Evolutionary conservation across 768 basidiomycete genomes (phyloP), one percentile per base, ranked within the genome.

Genomic region (Daedaleopsis sinensis): DNA sequence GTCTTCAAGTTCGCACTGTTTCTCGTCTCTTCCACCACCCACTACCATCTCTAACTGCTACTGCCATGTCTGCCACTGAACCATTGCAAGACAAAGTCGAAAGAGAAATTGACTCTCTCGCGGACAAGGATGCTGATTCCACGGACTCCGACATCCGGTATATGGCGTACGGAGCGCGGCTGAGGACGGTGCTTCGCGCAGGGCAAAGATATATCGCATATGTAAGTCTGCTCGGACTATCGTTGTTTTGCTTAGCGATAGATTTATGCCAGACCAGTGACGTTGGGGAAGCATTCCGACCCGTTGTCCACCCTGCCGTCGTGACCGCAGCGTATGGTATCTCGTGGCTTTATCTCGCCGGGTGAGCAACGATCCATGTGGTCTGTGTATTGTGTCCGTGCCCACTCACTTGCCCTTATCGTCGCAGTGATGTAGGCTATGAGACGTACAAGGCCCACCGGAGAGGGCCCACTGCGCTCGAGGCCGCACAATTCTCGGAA

Each of bases 261-360:
- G 37, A 67, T 46, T 57, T 23, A 61, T 37, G 53, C 24, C 68
- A 90, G 88, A 91, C 89, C 46, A 90, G 89, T 75, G 91, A 92
- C 68, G 77, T 93, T 24, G 92, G 92, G 49, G 92, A 93, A 74
- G 88, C 91, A 1, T 93, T 93, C 71, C 79, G 92, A 11, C 91
- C 91, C 1, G 83, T 93, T 38, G 88, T 92, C 3, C 83, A 84
- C 39, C 88, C 92, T 1, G 81, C 80, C 71, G 62, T 89, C 16
- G 91, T 94, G 13, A 84, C 83, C 3, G 88, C 89, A 38, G 89
- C 89, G 11, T 94, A 94, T 70, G 91, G 89, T 15, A 74, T 93
- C 55, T 91, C 89, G 0, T 93, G 91, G 91, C 67, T 89, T 51
- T 94, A 94, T 74, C 82, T 94, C 46, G 79, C 80, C 16, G 90